Evolutionary conservation across 306 rosid species (phyloP).

Genomic region (Ammopiptanthus mongolicus): DNA sequence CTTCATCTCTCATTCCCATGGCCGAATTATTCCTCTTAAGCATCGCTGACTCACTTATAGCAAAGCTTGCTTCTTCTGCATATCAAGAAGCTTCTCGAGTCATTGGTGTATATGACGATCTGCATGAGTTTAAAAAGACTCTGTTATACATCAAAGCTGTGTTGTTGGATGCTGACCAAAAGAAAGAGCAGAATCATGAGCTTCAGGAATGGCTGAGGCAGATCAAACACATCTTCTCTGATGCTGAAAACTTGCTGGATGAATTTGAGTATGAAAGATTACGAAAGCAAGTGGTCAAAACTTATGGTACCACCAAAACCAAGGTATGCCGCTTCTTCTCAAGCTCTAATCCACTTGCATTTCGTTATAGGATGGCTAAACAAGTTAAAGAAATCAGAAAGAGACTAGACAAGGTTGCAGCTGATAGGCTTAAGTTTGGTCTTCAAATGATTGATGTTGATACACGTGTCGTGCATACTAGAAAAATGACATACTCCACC

Average conservation of each 20-base stretch:
- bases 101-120: not conserved
- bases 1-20: not conserved
- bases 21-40: slow-evolving; percentile 2
- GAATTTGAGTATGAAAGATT: slow-evolving; percentile 19
- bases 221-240: slow-evolving; percentile 1
- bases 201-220: not conserved
- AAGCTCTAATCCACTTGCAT: not conserved
- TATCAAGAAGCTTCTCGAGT: slow-evolving; percentile 9
- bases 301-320: not conserved
- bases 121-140: not conserved
- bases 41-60: not conserved
- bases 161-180: slow-evolving; percentile 30
- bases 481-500: slow-evolving; percentile 20
- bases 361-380: not conserved
- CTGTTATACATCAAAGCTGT: slow-evolving; percentile 15
- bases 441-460: not conserved
- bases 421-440: not conserved
- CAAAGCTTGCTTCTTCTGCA: slow-evolving; percentile 1
- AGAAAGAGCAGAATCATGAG: not conserved
- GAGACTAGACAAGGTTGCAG: slow-evolving; percentile 7
- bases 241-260: slow-evolving; percentile 24
- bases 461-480: not conserved
- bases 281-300: not conserved
- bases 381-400: slow-evolving; percentile 2
- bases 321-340: slow-evolving; percentile 25